Percentiles rank a stretch among this genome's conserved stretches.
Evolutionary conservation across 2,329 filamentous ascomycete species (phyloP).

Genomic region (Annulohypoxylon truncatum): DNA sequence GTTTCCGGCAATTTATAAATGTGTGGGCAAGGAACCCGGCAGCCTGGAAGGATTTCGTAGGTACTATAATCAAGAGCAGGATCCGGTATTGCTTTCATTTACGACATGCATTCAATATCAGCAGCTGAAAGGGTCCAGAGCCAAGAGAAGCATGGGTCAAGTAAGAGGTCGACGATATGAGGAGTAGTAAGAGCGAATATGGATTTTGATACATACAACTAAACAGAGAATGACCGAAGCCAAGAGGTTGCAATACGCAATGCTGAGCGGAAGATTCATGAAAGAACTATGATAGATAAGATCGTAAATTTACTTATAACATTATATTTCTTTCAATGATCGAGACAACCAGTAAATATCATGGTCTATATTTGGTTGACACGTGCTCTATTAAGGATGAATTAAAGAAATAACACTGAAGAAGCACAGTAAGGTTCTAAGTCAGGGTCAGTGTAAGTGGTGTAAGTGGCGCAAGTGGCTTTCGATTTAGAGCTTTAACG

Average conservation of each 20-base stretch:
- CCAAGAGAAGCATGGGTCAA: background rate
- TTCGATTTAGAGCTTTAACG: too few relatives aligned
- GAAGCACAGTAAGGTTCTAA: too few relatives aligned
- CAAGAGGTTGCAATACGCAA: background rate
- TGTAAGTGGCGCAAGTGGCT: background rate
- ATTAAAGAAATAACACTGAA: too few relatives aligned
- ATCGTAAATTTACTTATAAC: background rate
- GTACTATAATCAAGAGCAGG: slow-evolving; percentile 19
- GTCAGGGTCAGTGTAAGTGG: too few relatives aligned
- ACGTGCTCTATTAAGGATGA: background rate
- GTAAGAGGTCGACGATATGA: background rate
- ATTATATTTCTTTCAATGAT: too few relatives aligned
- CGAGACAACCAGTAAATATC: background rate
- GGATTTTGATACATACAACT: background rate
- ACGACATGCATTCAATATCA: slow-evolving; percentile 25
- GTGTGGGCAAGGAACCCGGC: slow-evolving; percentile 28
- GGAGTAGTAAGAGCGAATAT: background rate
- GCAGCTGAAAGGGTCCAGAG: slow-evolving; percentile 4
- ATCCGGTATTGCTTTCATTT: slow-evolving; percentile 36
- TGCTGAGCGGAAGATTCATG: background rate
- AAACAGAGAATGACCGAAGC: background rate
- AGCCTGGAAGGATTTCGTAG: slow-evolving; percentile 39
- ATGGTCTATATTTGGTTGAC: background rate
- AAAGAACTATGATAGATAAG: background rate
- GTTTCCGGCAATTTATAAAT: slow-evolving; percentile 12